Conservation (phyloP, 805 yeast species). For the Myxozyma monticola region DNA sequence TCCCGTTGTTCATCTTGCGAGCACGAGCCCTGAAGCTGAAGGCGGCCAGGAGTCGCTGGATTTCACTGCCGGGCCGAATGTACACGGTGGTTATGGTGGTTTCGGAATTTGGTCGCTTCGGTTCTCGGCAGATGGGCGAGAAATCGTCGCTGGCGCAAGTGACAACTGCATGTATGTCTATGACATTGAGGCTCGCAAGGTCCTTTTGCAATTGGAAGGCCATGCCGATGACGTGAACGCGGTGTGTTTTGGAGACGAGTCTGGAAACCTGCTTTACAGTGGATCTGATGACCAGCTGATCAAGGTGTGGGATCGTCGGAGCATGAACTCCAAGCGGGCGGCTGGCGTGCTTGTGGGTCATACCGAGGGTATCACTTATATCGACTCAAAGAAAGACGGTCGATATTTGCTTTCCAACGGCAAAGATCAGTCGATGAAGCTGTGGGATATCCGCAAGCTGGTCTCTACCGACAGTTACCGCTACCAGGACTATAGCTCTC, state of each 20-base stretch:
- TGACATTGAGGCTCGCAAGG: constrained; percentile 30
- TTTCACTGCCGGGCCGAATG: constrained; percentile 9
- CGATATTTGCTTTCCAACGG: constrained; percentile 36
- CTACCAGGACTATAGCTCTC: constrained; percentile 18
- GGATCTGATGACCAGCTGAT: constrained; percentile 55
- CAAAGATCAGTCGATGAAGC: constrained; percentile 38
- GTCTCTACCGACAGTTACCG: constrained; percentile 14
- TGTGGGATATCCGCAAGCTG: constrained; percentile 38
- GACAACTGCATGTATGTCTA: constrained; percentile 26
- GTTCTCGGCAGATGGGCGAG: constrained; percentile 32
- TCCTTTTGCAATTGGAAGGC: constrained; percentile 19
- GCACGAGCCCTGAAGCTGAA: constrained; percentile 27
- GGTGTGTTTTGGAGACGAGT: constrained; percentile 34
- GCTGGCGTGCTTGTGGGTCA: constrained; percentile 38
- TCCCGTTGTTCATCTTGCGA: constrained; percentile 30
- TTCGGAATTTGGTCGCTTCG: constrained; percentile 33
- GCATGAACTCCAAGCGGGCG: constrained; percentile 20
- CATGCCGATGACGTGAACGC: constrained; percentile 36
- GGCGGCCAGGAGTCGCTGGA: constrained; percentile 22
- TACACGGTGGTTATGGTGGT: constrained; percentile 1
- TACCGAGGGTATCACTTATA: constrained; percentile 36
- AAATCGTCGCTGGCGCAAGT: constrained; percentile 34
- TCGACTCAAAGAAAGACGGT: constrained; percentile 35
- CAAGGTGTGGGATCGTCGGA: constrained; percentile 50
- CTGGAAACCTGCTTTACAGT: constrained; percentile 46